phyloP scores from a whole-genome alignment of 352 stramenopile species.

The Pythium aphanidermatum region DNA sequence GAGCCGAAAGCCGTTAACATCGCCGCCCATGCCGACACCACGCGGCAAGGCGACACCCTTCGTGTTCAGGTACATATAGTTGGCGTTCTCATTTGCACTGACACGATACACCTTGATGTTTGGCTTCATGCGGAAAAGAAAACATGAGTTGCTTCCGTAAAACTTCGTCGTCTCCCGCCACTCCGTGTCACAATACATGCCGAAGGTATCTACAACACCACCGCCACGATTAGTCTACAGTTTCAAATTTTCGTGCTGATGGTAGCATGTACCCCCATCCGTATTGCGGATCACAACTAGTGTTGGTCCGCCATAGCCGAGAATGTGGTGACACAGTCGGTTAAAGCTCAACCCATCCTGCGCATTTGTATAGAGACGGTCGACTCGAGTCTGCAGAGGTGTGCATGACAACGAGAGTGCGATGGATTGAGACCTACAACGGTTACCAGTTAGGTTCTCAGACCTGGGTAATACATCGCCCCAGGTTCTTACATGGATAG shows the following conservation, averaged over 20 bases:
- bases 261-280: conserved; percentile 28
- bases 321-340: conserved; percentile 69
- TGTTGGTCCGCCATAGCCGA: conserved; percentile 73
- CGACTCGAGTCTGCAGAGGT: conserved; percentile 47
- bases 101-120: conserved; percentile 60
- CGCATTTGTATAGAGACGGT: conserved; percentile 72
- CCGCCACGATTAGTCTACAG: neutral
- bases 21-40: conserved; percentile 74
- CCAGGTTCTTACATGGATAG: conserved; percentile 47
- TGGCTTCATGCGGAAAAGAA: conserved; percentile 66
- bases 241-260: neutral
- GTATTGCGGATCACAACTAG: conserved; percentile 63
- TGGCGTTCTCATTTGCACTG: conserved; percentile 36
- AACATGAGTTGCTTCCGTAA: conserved; percentile 77
- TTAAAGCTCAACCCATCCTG: conserved; percentile 84
- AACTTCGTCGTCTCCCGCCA: conserved; percentile 80
- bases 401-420: conserved; percentile 49
- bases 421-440: conserved; percentile 55
- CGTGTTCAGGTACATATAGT: conserved; percentile 88
- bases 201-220: conserved; percentile 55
- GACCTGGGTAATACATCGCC: no score
- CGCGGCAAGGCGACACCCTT: conserved; percentile 70
- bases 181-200: conserved; percentile 81
- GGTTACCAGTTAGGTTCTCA: no score
- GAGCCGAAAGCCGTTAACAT: conserved; percentile 61